Evolutionary conservation across 1,139 yeast genomes (phyloP).

Genomic region (Yamadazyma kanchanaburiensis): DNA sequence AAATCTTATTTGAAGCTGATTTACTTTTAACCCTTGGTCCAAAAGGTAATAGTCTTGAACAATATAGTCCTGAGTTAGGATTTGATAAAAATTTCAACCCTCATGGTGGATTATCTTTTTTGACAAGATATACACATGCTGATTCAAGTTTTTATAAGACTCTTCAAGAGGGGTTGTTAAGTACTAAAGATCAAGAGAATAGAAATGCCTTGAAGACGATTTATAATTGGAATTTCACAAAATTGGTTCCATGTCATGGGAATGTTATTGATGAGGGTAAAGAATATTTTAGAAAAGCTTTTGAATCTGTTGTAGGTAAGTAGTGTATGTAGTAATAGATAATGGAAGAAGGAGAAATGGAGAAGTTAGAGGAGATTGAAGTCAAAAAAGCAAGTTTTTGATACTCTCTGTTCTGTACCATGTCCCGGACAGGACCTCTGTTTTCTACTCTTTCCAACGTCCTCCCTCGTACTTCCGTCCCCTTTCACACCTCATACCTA

Average conservation of each 20-base stretch:
- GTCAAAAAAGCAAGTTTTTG: no score
- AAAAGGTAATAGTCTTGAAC: conserved; percentile 22
- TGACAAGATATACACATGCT: conserved; percentile 38
- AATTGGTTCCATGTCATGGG: conserved; percentile 59
- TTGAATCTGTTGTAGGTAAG: conserved; percentile 4
- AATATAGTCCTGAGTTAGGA: conserved; percentile 44
- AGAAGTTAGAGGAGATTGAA: no score
- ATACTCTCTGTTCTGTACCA: no score
- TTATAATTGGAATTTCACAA: conserved; percentile 44
- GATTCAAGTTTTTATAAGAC: conserved; percentile 32
- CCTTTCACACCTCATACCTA: no score
- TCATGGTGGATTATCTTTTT: conserved; percentile 37
- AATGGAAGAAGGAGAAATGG: no score
- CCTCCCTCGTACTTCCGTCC: no score
- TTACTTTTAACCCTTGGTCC: conserved; percentile 48
- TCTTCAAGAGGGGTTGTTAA: conserved; percentile 24
- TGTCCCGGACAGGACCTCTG: no score
- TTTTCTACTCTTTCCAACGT: no score
- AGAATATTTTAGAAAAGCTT: conserved; percentile 19
- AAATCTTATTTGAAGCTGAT: conserved; percentile 55
- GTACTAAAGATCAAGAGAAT: conserved; percentile 12
- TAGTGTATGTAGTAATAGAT: not conserved
- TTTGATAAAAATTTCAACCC: conserved; percentile 28
- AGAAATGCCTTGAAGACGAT: conserved; percentile 31
- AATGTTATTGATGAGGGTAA: conserved; percentile 49